A percentile compares a stretch with the other conserved stretches of the same genome.
Evolutionary conservation across 164 flowering plant species (phyloP).

Genomic region (Vitis riparia): DNA sequence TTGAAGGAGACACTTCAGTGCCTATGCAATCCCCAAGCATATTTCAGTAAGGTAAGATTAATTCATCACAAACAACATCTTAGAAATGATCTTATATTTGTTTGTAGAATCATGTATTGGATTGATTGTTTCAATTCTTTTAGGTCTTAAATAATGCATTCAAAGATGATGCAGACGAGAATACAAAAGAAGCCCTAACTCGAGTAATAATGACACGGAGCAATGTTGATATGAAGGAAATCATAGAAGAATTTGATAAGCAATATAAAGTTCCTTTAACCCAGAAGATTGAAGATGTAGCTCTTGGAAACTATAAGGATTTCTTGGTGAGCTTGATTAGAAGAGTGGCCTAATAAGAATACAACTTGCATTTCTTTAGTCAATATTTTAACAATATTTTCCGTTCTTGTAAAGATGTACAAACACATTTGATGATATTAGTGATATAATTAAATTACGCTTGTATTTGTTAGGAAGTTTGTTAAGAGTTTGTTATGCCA

Average conservation of each 20-base stretch:
- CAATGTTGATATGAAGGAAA: slow-evolving; percentile 55
- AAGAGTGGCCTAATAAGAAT: neutral
- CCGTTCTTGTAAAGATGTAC: too few relatives aligned
- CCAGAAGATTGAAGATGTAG: slow-evolving; percentile 43
- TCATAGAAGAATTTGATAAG: slow-evolving; percentile 47
- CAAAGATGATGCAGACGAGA: slow-evolving; percentile 42
- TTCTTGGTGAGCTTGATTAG: slow-evolving; percentile 60
- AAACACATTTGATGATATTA: too few relatives aligned
- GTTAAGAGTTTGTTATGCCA: too few relatives aligned
- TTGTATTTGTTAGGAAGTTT: too few relatives aligned
- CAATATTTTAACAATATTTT: too few relatives aligned
- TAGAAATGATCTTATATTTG: neutral
- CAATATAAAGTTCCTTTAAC: slow-evolving; percentile 40
- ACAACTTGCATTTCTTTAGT: too few relatives aligned
- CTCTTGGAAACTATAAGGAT: slow-evolving; percentile 67
- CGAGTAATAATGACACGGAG: slow-evolving; percentile 68
- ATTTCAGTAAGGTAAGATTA: slow-evolving; percentile 57
- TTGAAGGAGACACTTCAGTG: slow-evolving; percentile 49
- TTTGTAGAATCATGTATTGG: neutral
- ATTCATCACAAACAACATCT: neutral
- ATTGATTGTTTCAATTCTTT: neutral
- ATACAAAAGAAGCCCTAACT: slow-evolving; percentile 53
- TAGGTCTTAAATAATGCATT: slow-evolving; percentile 55
- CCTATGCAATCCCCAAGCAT: slow-evolving; percentile 47
- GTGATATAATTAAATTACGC: too few relatives aligned